Base-by-base conservation (phyloP, 208 protist species). In the Trypanosoma theileri region DNA sequence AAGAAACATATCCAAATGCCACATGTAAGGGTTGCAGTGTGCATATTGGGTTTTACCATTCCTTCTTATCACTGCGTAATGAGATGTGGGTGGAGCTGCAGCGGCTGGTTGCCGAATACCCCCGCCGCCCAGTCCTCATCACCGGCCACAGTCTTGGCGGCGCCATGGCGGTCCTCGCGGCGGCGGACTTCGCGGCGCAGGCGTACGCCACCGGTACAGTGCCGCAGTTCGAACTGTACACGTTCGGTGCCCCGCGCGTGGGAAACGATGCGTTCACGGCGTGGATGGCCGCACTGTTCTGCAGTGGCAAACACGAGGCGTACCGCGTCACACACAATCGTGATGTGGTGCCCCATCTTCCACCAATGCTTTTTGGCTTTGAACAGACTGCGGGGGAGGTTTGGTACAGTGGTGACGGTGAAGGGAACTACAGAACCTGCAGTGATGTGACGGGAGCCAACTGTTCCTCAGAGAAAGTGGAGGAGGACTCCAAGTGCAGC, bases 71-170 rank as follows among this genome's bases (percentile, higher is more conserved):
- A 45, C 13, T 94, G 14, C 41, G 48, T n/a, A 3, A 14, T 3
- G 35, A 75, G 19, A 35, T 94, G 21, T 44, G 75, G 42, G 12
- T 35, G 0, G 79, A 85, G 40, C 51, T 88, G 16, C 51, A 71
- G 44, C 9, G 40, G 35, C 75, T 92, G 51, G 70, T 66, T 6
- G 44, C 0, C 7, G 21, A 21, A 17, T 69, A 88, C 69, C 84
- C 75, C 9, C 40, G 9, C 51, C 79, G 77, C 57, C 54, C 44
- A 4, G n/a, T 90, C 16, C 68, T 92, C 63, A 26, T 94, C 59
- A 89, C 86, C 1, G 89, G 89, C 3, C 89, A 94, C 81, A 89
- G 81, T 8, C 73, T 94, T 19, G 89, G 89, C 48, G 89, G 74
- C n/a, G 89, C 89, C 8, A 63, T 92, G 7, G 86, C 89, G 4